Evolutionary conservation across 805 yeast species (phyloP).

Genomic region (Zygoascus tannicola): DNA sequence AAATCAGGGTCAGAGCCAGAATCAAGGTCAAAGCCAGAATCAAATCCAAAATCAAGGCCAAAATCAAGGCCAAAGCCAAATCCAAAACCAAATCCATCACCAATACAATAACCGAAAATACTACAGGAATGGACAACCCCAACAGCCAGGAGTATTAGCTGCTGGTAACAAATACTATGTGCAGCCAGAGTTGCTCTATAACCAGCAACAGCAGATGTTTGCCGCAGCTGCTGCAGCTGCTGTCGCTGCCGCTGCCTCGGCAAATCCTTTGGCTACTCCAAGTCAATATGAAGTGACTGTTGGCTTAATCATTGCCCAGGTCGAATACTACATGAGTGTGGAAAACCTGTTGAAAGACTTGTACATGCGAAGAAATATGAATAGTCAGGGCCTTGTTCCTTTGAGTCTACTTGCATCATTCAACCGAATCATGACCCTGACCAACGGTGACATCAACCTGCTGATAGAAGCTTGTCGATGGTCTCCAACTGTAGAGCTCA

Average conservation of each 20-base stretch:
- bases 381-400: slow-evolving; percentile 62
- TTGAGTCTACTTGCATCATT: slow-evolving; percentile 55
- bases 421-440: slow-evolving; percentile 62
- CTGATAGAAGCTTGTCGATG: slow-evolving; percentile 46
- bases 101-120: neutral
- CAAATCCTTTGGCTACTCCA: slow-evolving; percentile 8
- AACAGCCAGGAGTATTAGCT: neutral
- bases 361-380: slow-evolving; percentile 74
- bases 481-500: slow-evolving; percentile 45
- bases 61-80: neutral
- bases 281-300: slow-evolving; percentile 18
- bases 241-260: slow-evolving; percentile 1
- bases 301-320: slow-evolving; percentile 42
- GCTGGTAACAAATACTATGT: neutral
- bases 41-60: slow-evolving; percentile 1
- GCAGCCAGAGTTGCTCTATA: slow-evolving; percentile 3
- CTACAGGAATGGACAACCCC: slow-evolving; percentile 1
- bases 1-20: neutral
- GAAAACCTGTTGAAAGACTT: slow-evolving; percentile 83
- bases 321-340: slow-evolving; percentile 83
- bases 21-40: neutral
- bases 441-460: slow-evolving; percentile 44
- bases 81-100: neutral
- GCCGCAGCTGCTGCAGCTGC: slow-evolving; percentile 8
- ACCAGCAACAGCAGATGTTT: slow-evolving; percentile 9